phyloP scores from a whole-genome alignment of 306 rosid species.

The Medicago ruthenica region DNA sequence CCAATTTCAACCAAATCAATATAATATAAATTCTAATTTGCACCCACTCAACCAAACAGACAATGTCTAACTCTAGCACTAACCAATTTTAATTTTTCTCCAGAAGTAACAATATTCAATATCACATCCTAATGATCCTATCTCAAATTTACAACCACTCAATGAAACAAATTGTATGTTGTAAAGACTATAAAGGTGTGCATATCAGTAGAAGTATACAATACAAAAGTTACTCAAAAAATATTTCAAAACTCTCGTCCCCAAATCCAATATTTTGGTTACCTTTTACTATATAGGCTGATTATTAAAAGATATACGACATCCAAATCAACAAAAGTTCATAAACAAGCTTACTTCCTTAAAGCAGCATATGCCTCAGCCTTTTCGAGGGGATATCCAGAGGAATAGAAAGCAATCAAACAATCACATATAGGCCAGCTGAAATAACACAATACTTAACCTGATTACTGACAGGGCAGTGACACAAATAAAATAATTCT shows the following conservation, averaged over 20 bases:
- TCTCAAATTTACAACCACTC: no score
- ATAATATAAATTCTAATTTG: no score
- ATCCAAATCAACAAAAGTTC: slow-evolving; percentile 38
- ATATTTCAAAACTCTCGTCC: not conserved
- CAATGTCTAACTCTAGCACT: no score
- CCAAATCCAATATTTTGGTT: slow-evolving; percentile 7
- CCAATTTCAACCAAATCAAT: no score
- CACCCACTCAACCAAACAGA: no score
- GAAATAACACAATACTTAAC: slow-evolving; percentile 51
- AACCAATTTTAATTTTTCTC: no score
- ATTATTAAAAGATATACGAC: slow-evolving; percentile 29
- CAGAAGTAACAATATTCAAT: no score
- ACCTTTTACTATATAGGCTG: slow-evolving; percentile 8
- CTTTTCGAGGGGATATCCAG: slow-evolving; percentile 91
- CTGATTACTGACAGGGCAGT: slow-evolving; percentile 31
- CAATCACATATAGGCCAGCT: slow-evolving; percentile 98
- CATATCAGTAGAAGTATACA: slow-evolving; percentile 2
- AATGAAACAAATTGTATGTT: not conserved
- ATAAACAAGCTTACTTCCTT: slow-evolving; percentile 78
- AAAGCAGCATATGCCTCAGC: slow-evolving; percentile 92
- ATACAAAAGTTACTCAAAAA: not conserved
- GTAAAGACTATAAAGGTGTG: not conserved
- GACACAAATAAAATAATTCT: slow-evolving; percentile 31
- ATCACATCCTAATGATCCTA: no score
- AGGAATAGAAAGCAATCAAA: slow-evolving; percentile 94